Evolutionary conservation across 2,329 filamentous ascomycete genomes (phyloP).

Genomic region (Colletotrichum noveboracense): DNA sequence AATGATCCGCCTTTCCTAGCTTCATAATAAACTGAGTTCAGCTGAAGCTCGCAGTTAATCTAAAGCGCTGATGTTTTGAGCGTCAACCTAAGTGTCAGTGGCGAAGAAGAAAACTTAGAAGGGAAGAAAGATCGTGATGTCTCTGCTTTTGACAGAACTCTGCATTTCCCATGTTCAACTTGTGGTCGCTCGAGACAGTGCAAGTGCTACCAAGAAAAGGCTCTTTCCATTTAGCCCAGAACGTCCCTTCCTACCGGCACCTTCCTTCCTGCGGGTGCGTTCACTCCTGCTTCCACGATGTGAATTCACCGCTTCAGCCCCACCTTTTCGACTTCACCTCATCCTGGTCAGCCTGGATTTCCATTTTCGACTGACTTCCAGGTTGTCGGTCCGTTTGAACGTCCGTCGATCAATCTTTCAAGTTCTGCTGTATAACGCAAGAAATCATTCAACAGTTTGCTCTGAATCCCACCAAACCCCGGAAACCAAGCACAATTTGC

Average conservation of each 20-base stretch:
- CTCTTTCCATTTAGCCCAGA: background rate
- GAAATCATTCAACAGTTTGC: background rate
- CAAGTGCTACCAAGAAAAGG: background rate
- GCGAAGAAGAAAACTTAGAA: too few relatives aligned
- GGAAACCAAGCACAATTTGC: background rate
- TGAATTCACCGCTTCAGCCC: too few relatives aligned
- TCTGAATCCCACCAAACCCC: background rate
- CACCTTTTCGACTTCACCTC: background rate
- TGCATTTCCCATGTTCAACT: background rate
- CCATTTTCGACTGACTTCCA: background rate
- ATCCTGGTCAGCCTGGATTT: background rate
- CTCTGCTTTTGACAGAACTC: background rate
- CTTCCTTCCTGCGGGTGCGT: background rate
- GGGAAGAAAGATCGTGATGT: too few relatives aligned
- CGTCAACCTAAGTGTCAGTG: background rate
- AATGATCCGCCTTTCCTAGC: background rate
- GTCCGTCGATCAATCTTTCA: background rate
- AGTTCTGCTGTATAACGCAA: background rate
- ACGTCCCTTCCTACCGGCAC: background rate
- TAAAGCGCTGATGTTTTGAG: fast-evolving
- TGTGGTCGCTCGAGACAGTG: background rate
- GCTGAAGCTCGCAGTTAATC: fast-evolving
- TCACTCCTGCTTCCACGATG: background rate
- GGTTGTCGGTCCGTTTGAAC: fast-evolving
- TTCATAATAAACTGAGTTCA: background rate